Evolutionary conservation across 176 grass and related monocot genomes (phyloP).

Genomic region (Tillandsia fasciculata): DNA sequence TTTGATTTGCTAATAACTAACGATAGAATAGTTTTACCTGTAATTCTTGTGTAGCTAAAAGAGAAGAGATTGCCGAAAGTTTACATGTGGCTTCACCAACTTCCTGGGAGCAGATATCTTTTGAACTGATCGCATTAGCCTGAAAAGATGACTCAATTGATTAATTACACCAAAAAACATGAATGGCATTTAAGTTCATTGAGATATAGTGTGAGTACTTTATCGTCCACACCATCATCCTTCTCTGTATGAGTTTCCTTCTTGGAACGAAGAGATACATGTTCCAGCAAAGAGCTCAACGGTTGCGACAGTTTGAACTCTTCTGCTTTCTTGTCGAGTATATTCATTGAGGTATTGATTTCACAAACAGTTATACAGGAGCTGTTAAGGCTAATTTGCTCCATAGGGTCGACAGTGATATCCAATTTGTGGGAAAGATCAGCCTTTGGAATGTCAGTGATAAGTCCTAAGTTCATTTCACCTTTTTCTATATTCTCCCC

Average conservation of each 20-base stretch:
- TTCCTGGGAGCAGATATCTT: not conserved
- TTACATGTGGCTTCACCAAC: not conserved
- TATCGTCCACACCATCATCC: not conserved
- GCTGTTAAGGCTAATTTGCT: not conserved
- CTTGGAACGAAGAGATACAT: not conserved
- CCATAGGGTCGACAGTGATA: not conserved
- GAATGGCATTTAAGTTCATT: not conserved
- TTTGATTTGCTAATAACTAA: not conserved
- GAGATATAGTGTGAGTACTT: not conserved
- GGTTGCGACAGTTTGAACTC: not conserved
- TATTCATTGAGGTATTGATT: not conserved
- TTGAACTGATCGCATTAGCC: not conserved
- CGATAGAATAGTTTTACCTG: conserved; percentile 1
- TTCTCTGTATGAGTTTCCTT: not conserved
- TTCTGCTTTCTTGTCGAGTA: not conserved
- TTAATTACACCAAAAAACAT: not conserved
- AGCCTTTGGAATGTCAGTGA: not conserved
- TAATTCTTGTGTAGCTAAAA: not conserved
- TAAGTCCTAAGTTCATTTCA: not conserved
- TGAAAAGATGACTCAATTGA: not conserved
- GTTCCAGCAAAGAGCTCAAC: conserved; percentile 10
- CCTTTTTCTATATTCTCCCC: not conserved
- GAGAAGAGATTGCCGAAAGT: conserved; percentile 2
- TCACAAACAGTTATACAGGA: not conserved
- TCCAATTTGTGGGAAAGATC: not conserved